Conservation (phyloP, 139 green algal genomes). For the Auxenochlorella protothecoides region DNA sequence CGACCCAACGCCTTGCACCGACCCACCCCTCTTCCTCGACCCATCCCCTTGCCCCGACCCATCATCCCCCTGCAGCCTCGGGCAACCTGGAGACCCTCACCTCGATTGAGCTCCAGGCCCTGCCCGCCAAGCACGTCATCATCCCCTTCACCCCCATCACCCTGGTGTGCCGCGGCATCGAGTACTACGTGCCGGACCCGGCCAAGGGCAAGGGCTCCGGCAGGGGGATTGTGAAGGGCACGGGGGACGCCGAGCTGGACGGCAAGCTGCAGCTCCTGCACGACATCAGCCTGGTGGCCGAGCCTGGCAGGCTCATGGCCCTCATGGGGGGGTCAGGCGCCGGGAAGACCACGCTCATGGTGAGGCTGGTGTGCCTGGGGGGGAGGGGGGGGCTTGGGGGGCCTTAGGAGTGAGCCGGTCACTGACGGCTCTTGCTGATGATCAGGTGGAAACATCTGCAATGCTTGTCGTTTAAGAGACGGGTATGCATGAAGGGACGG, state of each 20-base stretch:
- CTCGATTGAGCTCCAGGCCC: too few relatives aligned
- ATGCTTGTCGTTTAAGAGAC: too few relatives aligned
- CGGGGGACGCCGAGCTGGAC: slow-evolving; percentile 23
- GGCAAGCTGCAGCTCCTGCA: slow-evolving; percentile 40
- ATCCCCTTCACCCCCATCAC: slow-evolving; percentile 54
- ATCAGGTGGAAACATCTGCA: too few relatives aligned
- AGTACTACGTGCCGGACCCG: slow-evolving; percentile 57
- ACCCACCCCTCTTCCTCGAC: too few relatives aligned
- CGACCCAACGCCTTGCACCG: too few relatives aligned
- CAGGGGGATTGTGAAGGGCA: slow-evolving; percentile 18
- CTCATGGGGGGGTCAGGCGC: slow-evolving; percentile 55
- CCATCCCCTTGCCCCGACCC: too few relatives aligned
- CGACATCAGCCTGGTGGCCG: slow-evolving; percentile 43
- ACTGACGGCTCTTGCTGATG: too few relatives aligned
- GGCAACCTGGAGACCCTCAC: too few relatives aligned
- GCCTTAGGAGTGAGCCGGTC: too few relatives aligned
- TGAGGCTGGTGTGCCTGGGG: background rate
- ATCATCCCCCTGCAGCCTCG: too few relatives aligned
- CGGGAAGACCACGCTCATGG: slow-evolving; percentile 69
- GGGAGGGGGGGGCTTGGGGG: too few relatives aligned
- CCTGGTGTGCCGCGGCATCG: slow-evolving; percentile 45
- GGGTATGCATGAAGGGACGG: too few relatives aligned
- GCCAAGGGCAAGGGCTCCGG: slow-evolving; percentile 17
- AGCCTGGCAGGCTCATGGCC: slow-evolving; percentile 33
- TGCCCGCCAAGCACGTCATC: slow-evolving; percentile 4